Evolutionary conservation across 2,329 filamentous ascomycete species (phyloP).

Genomic region (Colletotrichum graminicola): DNA sequence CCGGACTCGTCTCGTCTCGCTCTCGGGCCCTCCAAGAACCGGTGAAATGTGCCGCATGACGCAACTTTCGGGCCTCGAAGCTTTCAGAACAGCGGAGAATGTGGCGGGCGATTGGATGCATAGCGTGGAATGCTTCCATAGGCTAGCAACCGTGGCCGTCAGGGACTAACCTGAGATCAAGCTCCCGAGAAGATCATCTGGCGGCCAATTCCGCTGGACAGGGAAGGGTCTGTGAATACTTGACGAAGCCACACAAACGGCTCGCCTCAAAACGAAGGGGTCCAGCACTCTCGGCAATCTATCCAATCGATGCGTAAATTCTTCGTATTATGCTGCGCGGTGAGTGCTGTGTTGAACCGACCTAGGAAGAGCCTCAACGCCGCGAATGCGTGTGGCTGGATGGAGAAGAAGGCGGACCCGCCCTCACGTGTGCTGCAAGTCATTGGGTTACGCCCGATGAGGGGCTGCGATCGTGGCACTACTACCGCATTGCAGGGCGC

Average conservation of each 20-base stretch:
- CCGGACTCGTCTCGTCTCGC: not conserved
- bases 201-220: not conserved
- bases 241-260: conserved; percentile 12
- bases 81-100: not conserved
- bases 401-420: not conserved
- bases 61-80: not conserved
- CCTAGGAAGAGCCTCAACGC: not conserved
- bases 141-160: not conserved
- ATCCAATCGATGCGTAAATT: not conserved
- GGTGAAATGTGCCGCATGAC: not conserved
- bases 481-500: conserved; percentile 1
- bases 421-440: conserved; percentile 23
- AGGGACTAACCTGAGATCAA: not conserved
- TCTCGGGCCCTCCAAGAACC: conserved; percentile 1
- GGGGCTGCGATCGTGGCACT: conserved; percentile 4
- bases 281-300: not conserved
- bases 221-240: conserved; percentile 9
- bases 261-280: not conserved
- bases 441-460: conserved; percentile 29
- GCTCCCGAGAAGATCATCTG: conserved; percentile 1
- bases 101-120: not conserved
- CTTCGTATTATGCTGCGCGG: not conserved
- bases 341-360: not conserved
- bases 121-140: not conserved
- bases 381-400: not conserved